Evolutionary conservation across 257 asterid species (phyloP).

Genomic region (Craterostigma plantagineum): DNA sequence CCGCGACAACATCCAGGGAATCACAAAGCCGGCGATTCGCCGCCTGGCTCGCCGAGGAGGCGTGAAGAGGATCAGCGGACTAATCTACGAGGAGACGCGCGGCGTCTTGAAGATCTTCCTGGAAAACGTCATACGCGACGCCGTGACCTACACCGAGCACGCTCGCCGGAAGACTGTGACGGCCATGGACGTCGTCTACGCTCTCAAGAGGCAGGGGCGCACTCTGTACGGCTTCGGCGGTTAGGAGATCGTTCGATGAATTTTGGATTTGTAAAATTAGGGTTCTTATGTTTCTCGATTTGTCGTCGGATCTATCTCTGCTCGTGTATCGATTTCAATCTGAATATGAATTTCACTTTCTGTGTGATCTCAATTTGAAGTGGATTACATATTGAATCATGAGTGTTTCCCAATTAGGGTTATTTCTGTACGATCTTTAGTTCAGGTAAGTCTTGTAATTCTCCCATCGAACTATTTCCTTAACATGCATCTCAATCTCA

Average conservation of each 20-base stretch:
- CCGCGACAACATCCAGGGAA: constrained; percentile 17
- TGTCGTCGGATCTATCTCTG: not conserved
- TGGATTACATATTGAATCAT: too few relatives aligned
- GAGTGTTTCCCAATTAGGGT: not conserved
- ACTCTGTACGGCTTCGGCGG: constrained; percentile 39
- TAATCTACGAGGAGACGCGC: constrained; percentile 16
- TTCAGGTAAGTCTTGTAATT: constrained; percentile 1
- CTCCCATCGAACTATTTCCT: constrained; percentile 17
- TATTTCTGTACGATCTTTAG: not conserved
- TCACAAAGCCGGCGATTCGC: constrained; percentile 34
- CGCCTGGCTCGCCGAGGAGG: constrained; percentile 42
- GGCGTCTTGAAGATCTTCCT: constrained; percentile 20
- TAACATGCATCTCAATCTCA: constrained; percentile 8
- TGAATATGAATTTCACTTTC: not conserved
- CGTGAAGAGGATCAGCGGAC: constrained; percentile 46
- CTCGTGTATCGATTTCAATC: not conserved
- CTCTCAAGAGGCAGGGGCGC: constrained; percentile 44
- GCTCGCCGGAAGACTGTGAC: constrained; percentile 29
- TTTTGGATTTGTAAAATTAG: not conserved
- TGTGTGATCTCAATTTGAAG: too few relatives aligned
- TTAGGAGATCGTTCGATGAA: constrained; percentile 5
- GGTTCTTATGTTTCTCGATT: not conserved
- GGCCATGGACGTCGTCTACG: constrained; percentile 40
- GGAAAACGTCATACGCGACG: constrained; percentile 22
- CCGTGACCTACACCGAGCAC: constrained; percentile 11